Percentiles rank a stretch among this genome's conserved stretches.
phyloP scores from a whole-genome alignment of 257 asterid species.

The Prunella vulgaris region DNA sequence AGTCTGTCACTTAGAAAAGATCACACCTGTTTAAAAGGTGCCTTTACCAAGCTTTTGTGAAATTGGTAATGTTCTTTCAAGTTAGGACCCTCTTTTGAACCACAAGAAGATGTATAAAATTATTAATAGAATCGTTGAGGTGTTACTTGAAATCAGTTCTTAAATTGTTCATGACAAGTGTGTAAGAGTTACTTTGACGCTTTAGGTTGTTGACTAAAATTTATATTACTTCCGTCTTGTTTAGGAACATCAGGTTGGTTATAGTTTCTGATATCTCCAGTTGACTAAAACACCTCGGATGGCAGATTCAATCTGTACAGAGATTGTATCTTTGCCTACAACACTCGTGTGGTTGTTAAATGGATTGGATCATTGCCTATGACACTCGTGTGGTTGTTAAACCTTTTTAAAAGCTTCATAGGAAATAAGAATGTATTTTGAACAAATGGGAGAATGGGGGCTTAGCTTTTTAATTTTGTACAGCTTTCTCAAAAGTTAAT shows the following conservation, averaged over 20 bases:
- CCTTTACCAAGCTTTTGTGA: neutral
- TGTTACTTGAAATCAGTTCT: neutral
- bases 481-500: neutral
- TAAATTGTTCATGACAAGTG: neutral
- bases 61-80: neutral
- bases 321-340: constrained; percentile 5
- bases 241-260: neutral
- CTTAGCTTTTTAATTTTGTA: neutral
- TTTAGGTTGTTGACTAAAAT: neutral
- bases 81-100: neutral
- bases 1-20: neutral
- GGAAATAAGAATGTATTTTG: neutral
- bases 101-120: neutral
- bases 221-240: neutral
- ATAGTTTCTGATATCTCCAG: neutral
- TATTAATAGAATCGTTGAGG: neutral
- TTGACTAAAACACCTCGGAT: neutral
- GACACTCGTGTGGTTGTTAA: neutral
- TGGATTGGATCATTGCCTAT: constrained; percentile 5
- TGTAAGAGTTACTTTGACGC: neutral
- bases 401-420: neutral
- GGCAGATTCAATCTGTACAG: neutral
- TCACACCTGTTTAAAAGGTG: neutral
- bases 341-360: too few relatives aligned
- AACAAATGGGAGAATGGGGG: neutral